Percentiles rank a stretch among this genome's conserved stretches.
These are phyloP conservation scores for Syzygium oleosum DNA, from an alignment of 345 rosid genomes.

Conservation along the genomic window DNA sequence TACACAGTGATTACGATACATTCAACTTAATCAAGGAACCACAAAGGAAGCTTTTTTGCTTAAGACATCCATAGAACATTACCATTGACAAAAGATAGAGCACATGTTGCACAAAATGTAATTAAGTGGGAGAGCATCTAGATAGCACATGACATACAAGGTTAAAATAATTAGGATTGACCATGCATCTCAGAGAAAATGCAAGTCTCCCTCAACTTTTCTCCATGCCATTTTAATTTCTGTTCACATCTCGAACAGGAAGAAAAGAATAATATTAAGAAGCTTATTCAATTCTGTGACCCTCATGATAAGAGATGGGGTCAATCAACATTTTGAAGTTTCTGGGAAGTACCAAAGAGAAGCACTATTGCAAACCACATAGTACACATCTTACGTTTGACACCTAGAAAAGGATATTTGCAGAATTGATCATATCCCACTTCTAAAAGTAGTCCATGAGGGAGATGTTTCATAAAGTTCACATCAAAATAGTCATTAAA, in stretches of 20 bases:
- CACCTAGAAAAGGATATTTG: background rate
- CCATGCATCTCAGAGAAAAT: background rate
- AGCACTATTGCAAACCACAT: background rate
- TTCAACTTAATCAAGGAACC: background rate
- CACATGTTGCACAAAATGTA: background rate
- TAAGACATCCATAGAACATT: background rate
- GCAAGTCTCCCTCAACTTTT: background rate
- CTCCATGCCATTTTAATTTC: background rate
- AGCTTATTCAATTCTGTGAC: background rate
- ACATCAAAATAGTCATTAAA: background rate
- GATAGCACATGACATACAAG: background rate
- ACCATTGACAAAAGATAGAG: background rate
- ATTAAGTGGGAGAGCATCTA: background rate
- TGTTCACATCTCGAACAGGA: background rate
- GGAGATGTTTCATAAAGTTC: background rate
- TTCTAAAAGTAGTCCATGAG: background rate
- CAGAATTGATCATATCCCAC: background rate
- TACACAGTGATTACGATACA: background rate
- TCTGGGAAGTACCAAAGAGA: background rate
- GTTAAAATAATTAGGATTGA: background rate
- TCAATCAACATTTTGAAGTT: background rate
- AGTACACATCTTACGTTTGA: background rate
- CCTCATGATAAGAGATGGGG: background rate
- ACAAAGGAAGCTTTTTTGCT: background rate
- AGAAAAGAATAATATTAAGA: background rate